Base-by-base conservation (phyloP, 257 asterid species). In the Orobanche coerulescens region DNA sequence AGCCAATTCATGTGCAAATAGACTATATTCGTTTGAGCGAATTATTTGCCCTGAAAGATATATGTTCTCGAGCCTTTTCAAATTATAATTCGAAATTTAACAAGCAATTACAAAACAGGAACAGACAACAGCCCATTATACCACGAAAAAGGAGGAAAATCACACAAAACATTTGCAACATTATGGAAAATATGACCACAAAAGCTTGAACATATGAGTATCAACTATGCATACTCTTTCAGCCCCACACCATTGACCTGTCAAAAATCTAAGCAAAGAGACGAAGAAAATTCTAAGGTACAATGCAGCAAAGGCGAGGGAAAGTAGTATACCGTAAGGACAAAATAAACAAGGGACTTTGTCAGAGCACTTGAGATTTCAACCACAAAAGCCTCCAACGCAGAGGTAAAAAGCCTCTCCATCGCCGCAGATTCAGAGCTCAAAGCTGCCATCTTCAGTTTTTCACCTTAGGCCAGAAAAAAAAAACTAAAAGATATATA, bases 381-480 rank as follows among this genome's bases (percentile, higher is more conserved):
- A 59, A 75, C 28, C 58, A 71, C 25, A 31, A 68, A 64, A 60
- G 70, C 64, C 64, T 76, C 56, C 59, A 74, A 48, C 44, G 71
- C 69, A 24, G 57, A 61, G 75, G 51, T 37, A 2, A 24, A 60
- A 30, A 63, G 33, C 60, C 43, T 44, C 62, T 60, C 64, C 52
- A 14, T 18, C 60, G 26, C 50, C 49, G 69, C 70, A 68, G 43
- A 52, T 23, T 60, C 67, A 71, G 64, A 0, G 15, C 37, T n/a
- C 54, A 59, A 58, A 59, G 67, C 75, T 72, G 69, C 79, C 75
- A 74, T 74, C 76, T 71, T 61, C 48, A 58, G 42, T 30, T 7
- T 33, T 22, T 30, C 58, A 46, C 34, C 64, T 56, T 23, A 39
- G 23, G 50, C 60, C 52, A 54, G 48, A 68, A 51, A 37, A 62